These are phyloP conservation scores for Nakazawaea wyomingensis DNA, from an alignment of 805 yeast species.

Conservation along the genomic window DNA sequence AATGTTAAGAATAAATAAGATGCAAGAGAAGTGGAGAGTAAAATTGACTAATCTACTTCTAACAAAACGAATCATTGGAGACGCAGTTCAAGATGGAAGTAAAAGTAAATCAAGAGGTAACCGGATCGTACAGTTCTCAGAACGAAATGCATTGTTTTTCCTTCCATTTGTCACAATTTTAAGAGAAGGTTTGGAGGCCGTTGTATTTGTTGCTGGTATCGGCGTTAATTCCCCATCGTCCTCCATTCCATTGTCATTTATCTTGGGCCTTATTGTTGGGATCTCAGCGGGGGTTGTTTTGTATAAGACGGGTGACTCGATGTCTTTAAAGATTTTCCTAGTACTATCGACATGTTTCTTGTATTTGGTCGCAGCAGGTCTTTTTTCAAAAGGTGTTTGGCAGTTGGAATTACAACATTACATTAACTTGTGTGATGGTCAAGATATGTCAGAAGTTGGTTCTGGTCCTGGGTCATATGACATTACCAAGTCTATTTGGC, in stretches of 20 bases:
- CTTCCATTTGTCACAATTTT: slow-evolving; percentile 83
- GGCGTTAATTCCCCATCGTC: slow-evolving; percentile 47
- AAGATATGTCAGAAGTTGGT: slow-evolving; percentile 43
- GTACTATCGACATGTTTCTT: slow-evolving; percentile 37
- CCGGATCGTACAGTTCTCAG: slow-evolving; percentile 46
- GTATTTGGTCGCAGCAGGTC: slow-evolving; percentile 41
- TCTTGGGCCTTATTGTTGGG: slow-evolving; percentile 32
- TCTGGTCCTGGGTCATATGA: slow-evolving; percentile 46
- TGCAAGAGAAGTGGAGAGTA: slow-evolving; percentile 40
- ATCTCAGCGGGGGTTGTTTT: slow-evolving; percentile 31
- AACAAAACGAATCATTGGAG: slow-evolving; percentile 10
- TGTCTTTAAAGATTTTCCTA: slow-evolving; percentile 37
- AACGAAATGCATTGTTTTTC: slow-evolving; percentile 82
- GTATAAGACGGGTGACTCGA: slow-evolving; percentile 38
- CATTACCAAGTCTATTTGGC: slow-evolving; percentile 40
- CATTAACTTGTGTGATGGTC: slow-evolving; percentile 36
- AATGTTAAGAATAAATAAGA: slow-evolving; percentile 36
- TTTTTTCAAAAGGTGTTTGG: slow-evolving; percentile 43
- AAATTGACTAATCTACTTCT: slow-evolving; percentile 26
- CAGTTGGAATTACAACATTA: slow-evolving; percentile 37
- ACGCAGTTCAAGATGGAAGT: background rate
- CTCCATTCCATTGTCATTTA: slow-evolving; percentile 25
- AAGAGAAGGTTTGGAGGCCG: slow-evolving; percentile 89
- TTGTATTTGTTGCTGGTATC: slow-evolving; percentile 86
- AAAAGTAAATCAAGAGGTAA: slow-evolving; percentile 41